phyloP scores from a whole-genome alignment of 257 asterid genomes.

The Gynochthodes officinalis region DNA sequence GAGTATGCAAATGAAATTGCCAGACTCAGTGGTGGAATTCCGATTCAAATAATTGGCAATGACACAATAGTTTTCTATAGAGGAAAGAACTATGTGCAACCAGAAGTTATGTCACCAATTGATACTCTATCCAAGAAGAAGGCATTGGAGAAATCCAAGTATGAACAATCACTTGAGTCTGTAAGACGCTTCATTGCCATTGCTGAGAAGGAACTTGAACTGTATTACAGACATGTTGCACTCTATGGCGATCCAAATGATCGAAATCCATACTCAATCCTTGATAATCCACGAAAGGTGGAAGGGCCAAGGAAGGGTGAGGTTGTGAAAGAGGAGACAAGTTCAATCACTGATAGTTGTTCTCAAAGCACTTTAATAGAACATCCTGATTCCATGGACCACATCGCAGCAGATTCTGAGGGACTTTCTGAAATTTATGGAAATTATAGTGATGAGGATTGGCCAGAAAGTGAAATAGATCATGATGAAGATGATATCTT shows the following conservation, averaged over 20 bases:
- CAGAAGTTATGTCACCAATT: slow-evolving; percentile 89
- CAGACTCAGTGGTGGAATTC: slow-evolving; percentile 85
- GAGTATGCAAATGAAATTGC: slow-evolving; percentile 75
- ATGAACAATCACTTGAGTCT: slow-evolving; percentile 87
- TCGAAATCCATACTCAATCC: slow-evolving; percentile 50
- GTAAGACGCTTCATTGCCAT: slow-evolving; percentile 79
- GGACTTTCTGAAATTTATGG: slow-evolving; percentile 40
- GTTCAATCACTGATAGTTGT: slow-evolving; percentile 16
- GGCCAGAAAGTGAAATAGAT: slow-evolving; percentile 21
- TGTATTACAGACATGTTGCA: slow-evolving; percentile 82
- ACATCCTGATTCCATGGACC: slow-evolving; percentile 22
- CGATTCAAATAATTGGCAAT: slow-evolving; percentile 73
- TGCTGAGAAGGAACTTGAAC: slow-evolving; percentile 86
- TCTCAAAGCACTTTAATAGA: slow-evolving; percentile 17
- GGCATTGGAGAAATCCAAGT: slow-evolving; percentile 86
- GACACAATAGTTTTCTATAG: slow-evolving; percentile 80
- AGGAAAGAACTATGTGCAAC: slow-evolving; percentile 82
- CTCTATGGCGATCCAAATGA: slow-evolving; percentile 75
- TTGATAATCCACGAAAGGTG: slow-evolving; percentile 34
- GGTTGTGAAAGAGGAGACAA: slow-evolving; percentile 7
- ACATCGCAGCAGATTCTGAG: slow-evolving; percentile 12
- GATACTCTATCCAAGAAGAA: slow-evolving; percentile 85
- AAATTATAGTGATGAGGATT: slow-evolving; percentile 13
- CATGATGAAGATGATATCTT: slow-evolving; percentile 20
- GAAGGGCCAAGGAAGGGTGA: slow-evolving; percentile 10